phyloP scores from a whole-genome alignment of 305 asterid genomes.

The Plantago lanceolata region DNA sequence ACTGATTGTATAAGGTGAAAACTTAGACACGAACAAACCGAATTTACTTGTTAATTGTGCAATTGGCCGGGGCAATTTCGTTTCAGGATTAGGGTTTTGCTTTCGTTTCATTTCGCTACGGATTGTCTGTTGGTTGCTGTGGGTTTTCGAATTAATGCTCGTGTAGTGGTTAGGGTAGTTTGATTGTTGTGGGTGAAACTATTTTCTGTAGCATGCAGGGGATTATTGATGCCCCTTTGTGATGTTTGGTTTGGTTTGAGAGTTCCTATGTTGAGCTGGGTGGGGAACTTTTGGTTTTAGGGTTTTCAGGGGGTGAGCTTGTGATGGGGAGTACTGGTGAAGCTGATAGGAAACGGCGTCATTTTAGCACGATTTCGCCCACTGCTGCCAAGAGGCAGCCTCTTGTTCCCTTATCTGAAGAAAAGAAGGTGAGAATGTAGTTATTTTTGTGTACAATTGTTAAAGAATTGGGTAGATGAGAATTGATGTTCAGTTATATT shows the following conservation, averaged over 20 bases:
- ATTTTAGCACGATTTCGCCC: constrained; percentile 66
- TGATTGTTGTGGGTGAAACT: constrained; percentile 20
- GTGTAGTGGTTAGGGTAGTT: not conserved
- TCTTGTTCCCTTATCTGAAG: constrained; percentile 59
- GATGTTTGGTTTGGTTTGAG: constrained; percentile 25
- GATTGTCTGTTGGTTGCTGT: not conserved
- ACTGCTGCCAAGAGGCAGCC: constrained; percentile 64
- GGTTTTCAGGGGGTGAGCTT: constrained; percentile 46
- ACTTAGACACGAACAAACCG: not conserved
- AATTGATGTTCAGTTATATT: constrained; percentile 7
- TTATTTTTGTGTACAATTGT: not conserved
- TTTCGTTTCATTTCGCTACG: not conserved
- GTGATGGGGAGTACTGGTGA: constrained; percentile 84
- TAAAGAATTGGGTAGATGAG: constrained; percentile 11
- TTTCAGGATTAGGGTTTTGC: not conserved
- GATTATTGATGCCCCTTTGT: constrained; percentile 12
- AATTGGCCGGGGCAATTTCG: not conserved
- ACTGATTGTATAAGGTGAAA: not conserved
- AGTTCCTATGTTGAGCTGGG: constrained; percentile 26
- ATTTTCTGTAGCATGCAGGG: constrained; percentile 13
- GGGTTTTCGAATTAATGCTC: not conserved
- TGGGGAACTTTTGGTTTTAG: constrained; percentile 32
- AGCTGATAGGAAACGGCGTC: constrained; percentile 75
- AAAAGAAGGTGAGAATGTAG: constrained; percentile 55
- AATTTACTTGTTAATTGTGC: not conserved